Evolutionary conservation across 805 yeast species (phyloP), one percentile per base, ranked within the genome.

Genomic region (Lachancea waltii): DNA sequence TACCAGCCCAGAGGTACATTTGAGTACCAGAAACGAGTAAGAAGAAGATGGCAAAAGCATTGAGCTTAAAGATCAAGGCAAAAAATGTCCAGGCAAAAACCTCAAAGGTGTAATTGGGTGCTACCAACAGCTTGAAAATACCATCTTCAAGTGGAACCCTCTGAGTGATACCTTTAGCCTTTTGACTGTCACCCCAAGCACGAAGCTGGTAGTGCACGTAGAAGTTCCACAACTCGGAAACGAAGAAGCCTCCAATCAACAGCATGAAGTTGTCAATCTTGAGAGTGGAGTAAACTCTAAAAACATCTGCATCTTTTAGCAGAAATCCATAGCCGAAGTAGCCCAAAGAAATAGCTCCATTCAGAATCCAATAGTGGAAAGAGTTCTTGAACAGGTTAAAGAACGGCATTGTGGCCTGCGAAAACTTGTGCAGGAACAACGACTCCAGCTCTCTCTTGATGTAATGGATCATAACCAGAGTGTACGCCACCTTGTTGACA

Each of bases 51-150:
- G 90, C 73, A 24, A 87, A 72, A 74, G 90, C 70, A 65, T 87
- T 86, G 45, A 86, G 81, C 50, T 77, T 79, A 42, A 54, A 54
- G 55, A 86, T 67, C 19, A 86, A 42, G 15, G 90, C 75, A 53
- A 80, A 77, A 19, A 72, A 62, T 1, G 81, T 56, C 95, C 96
- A 92, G 1, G 79, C 69, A 49, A 81, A 63, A 30, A 75, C 65
- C 69, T 92, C 98, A 60, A 87, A 90, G 49, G 86, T 81, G 62
- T 92, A 92, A 67, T 92, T 92, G 48, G 98, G 98, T 61, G 86
- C 83, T n/a, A 92, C 79, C 24, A 89, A 84, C 41, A 69, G 62
- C 43, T 75, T 70, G 57, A 92, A 92, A 7, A 90, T 83, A 50
- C 85, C 94, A 14, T 95, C 96, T 44, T 70, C 69, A 16, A 97